Evolutionary conservation across 306 rosid genomes (phyloP), one percentile per base, ranked within the genome.

Genomic region (Acacia melanoxylon): DNA sequence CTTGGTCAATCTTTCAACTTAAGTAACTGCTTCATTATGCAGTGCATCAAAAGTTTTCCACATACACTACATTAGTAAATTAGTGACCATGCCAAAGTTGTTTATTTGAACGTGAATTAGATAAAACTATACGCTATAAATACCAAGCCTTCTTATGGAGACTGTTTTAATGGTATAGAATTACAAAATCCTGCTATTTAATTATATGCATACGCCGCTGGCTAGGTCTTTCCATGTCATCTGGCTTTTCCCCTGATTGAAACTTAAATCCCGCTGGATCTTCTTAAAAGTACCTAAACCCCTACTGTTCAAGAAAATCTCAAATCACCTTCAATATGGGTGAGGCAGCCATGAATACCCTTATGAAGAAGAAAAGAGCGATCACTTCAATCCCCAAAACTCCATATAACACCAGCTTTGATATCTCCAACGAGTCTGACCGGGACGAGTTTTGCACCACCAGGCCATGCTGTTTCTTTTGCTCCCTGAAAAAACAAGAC

Each of bases 241-340:
- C 24, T 40, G 16, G 27, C 73, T 40, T 68, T 68, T 40, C 29
- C 49, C 14, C 73, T 68, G 15, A 35, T 9, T 10, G 16, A 20
- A 68, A 68, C 49, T 68, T 9, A 41, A 69, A 69, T 42, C 74
- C 74, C 52, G 33, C 74, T 20, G 74, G 52, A 69, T 42, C 4
- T 69, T 69, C 11, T 15, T 45, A 40, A 42, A 69, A 69, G 49
- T 42, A 10, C 31, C 51, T n/a, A 41, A 41, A 69, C 74, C 52
- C 74, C 52, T 41, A n/a, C 74, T n/a, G 31, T 69, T 69, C n/a
- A 10, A 42, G 56, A 71, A 45, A 42, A 2, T 22, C 58, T 14
- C 33, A 42, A 70, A 44, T 44, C 35, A 70, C 51, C 52, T 41
- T 40, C 20, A 44, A 13, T 42, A 51, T 70, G 29, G 49, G 31